Evolutionary conservation across 768 basidiomycete species (phyloP).

Genomic region (Mycena galericulata): DNA sequence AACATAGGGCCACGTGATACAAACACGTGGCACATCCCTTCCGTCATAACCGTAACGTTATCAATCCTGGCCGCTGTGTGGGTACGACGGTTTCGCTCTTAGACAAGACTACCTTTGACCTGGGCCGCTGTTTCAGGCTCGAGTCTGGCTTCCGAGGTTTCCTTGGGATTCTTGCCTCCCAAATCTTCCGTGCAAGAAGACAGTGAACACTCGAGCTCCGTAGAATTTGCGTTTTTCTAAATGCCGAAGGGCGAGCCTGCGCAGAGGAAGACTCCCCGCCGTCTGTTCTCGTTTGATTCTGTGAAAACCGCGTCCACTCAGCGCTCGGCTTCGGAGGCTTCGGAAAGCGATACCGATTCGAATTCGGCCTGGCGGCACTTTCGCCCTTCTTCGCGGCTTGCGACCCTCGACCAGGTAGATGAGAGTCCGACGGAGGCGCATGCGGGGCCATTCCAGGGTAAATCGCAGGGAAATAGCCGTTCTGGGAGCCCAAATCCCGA

Average conservation of each 20-base stretch:
- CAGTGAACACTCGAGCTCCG: no score
- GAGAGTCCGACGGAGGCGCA: not conserved
- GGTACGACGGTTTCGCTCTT: no score
- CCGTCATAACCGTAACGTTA: no score
- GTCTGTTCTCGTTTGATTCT: conserved; percentile 43
- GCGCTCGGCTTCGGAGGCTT: conserved; percentile 39
- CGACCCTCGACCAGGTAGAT: conserved; percentile 22
- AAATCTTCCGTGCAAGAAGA: no score
- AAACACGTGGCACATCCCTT: no score
- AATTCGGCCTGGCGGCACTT: conserved; percentile 22
- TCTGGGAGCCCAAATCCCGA: conserved; percentile 24
- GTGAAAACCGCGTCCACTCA: conserved; percentile 30
- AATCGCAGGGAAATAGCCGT: conserved; percentile 3
- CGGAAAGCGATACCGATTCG: conserved; percentile 18
- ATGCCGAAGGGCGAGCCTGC: conserved; percentile 33
- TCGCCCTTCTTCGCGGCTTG: conserved; percentile 21
- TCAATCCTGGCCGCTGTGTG: no score
- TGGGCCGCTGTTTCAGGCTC: no score
- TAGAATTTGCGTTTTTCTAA: no score
- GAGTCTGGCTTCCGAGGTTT: no score
- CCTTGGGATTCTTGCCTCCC: no score
- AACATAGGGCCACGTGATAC: no score
- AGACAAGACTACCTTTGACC: no score
- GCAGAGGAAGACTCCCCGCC: conserved; percentile 31
- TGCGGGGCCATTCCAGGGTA: conserved; percentile 10